Base-by-base conservation (phyloP, 768 basidiomycete genomes). In the Phaffia tasmanica region DNA sequence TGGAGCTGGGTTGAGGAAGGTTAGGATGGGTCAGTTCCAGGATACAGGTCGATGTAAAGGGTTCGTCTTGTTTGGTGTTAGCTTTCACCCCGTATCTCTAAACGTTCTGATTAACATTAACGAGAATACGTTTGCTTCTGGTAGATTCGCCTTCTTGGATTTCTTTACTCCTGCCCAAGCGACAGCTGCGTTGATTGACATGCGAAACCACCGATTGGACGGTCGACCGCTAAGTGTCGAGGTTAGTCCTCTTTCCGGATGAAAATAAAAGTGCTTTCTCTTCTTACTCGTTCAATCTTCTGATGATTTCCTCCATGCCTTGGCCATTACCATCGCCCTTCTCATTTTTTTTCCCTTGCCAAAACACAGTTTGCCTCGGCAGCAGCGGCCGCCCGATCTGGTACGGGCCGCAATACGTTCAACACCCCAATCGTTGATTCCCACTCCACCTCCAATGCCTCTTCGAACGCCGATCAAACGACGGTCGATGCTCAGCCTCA, bases 11-110 rank as follows among this genome's bases (percentile, higher is more conserved):
- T 71, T 81, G 68, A 73, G 87, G 69, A 90, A 90, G 74, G 79
- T 99, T 32, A 84, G 94, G 7, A 82, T 99, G 83, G 92, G 91
- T 4, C 93, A 92, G 21, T 99, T 99, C 71, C 91, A 97, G 75
- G 94, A 99, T 76, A 88, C 84, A 58, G 95, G 94, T 11, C 77
- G 83, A 62, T 98, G 94, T 78, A 99, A 98, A 81, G 94, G 94
- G 94, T 95, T 73, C 67, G 81, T 79, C 1, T 27, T 25, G 19
- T 27, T 46, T 64, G 29, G 59, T 30, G 53, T 0, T 18, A 62
- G 65, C 15, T 5, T 11, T 57, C 67, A 9, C 47, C 27, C 16
- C 46, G 60, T 35, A 1, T 55, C 7, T 58, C 16, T 53, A n/a
- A 35, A 5, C 14, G 42, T 11, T 67, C 62, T 57, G 11, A 63